Evolutionary conservation across 2,329 filamentous ascomycete species (phyloP).

Genomic region (Mycocentrospora acerina): DNA sequence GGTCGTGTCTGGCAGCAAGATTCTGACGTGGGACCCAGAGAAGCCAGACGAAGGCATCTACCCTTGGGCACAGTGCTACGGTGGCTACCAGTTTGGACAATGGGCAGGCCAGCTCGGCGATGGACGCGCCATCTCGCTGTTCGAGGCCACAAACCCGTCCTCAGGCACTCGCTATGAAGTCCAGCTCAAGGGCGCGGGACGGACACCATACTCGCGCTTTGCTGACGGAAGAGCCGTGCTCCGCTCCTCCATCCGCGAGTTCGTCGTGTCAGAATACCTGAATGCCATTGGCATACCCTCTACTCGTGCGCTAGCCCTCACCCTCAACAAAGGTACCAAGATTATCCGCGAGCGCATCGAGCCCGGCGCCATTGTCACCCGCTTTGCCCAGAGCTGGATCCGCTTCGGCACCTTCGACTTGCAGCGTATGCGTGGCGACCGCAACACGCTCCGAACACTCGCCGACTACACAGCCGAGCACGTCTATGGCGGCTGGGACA

Average conservation of each 20-base stretch:
- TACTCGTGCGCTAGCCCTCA: conserved; percentile 83
- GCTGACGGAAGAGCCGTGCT: conserved; percentile 94
- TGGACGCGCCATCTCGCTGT: conserved; percentile 89
- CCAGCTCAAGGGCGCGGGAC: conserved; percentile 90
- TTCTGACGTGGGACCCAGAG: conserved; percentile 75
- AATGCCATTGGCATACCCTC: conserved; percentile 83
- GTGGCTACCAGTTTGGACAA: conserved; percentile 69
- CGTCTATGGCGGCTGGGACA: conserved; percentile 84
- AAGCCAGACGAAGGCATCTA: conserved; percentile 63
- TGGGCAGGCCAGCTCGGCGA: conserved; percentile 98
- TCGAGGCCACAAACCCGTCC: conserved; percentile 77
- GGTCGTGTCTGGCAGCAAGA: conserved; percentile 77
- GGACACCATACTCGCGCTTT: conserved; percentile 93
- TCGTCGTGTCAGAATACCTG: conserved; percentile 85
- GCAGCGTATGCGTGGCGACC: conserved; percentile 77
- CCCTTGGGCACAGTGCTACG: conserved; percentile 98
- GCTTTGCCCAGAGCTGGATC: conserved; percentile 90
- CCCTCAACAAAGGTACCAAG: conserved; percentile 60
- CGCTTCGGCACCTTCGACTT: conserved; percentile 95
- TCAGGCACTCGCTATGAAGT: conserved; percentile 80
- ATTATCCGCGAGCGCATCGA: conserved; percentile 80
- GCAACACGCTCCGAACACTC: conserved; percentile 69
- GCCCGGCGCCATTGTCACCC: conserved; percentile 86
- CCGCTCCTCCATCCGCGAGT: conserved; percentile 90
- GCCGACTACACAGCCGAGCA: conserved; percentile 85